Evolutionary conservation across 352 stramenopile species (phyloP).

Genomic region (Pythium chondricola): DNA sequence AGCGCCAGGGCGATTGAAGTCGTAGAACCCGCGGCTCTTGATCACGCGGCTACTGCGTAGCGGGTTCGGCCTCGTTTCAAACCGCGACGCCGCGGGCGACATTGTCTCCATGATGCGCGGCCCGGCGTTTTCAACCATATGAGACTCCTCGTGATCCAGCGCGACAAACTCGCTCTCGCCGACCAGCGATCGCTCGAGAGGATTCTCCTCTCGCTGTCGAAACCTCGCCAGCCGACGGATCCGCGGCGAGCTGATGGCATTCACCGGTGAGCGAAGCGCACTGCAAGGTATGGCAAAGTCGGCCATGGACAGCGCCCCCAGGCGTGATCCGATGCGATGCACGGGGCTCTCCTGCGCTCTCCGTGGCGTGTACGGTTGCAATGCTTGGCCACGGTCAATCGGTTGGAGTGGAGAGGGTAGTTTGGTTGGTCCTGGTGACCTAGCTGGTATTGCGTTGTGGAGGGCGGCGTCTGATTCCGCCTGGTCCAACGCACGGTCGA

Average conservation of each 20-base stretch:
- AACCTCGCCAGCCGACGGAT: constrained; percentile 39
- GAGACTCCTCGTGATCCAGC: no score
- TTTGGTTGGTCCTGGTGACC: not conserved
- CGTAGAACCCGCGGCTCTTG: constrained; percentile 72
- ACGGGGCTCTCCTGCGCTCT: constrained; percentile 9
- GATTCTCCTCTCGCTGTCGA: constrained; percentile 21
- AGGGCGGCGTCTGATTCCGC: not conserved
- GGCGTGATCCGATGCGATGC: constrained; percentile 16
- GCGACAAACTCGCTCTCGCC: constrained; percentile 71
- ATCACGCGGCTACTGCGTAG: constrained; percentile 63
- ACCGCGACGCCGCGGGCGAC: constrained; percentile 19
- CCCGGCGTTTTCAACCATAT: constrained; percentile 4
- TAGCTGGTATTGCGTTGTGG: not conserved
- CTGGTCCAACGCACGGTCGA: constrained; percentile 10
- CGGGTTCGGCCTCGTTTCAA: constrained; percentile 8
- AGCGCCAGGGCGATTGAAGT: constrained; percentile 32
- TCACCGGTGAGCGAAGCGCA: constrained; percentile 20
- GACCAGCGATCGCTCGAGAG: constrained; percentile 51
- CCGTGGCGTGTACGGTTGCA: constrained; percentile 1
- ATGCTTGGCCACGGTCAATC: constrained; percentile 9
- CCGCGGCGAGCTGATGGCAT: constrained; percentile 27
- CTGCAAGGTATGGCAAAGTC: constrained; percentile 42
- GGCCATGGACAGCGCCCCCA: constrained; percentile 59
- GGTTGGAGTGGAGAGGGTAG: constrained; percentile 12
- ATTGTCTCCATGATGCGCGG: constrained; percentile 28